These are phyloP conservation scores for Sugiyamaella floridensis DNA, from an alignment of 805 yeast genomes.

Conservation along the genomic window DNA sequence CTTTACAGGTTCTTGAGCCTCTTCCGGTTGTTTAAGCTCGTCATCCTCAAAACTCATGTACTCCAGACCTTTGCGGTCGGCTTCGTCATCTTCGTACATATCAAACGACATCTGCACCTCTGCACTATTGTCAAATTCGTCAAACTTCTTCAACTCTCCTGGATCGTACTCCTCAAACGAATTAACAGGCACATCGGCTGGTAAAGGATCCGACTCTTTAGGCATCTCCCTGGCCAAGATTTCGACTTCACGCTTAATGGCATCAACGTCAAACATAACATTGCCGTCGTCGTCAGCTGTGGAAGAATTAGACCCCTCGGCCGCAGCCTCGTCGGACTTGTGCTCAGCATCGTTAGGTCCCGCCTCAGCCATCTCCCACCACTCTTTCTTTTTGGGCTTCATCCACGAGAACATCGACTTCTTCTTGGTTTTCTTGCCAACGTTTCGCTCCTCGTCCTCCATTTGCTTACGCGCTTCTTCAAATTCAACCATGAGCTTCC, in stretches of 20 bases:
- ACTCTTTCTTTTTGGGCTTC: slow-evolving; percentile 47
- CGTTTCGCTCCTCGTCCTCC: slow-evolving; percentile 28
- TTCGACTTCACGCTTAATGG: slow-evolving; percentile 32
- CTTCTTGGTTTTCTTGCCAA: slow-evolving; percentile 27
- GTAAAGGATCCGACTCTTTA: not conserved
- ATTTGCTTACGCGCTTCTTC: slow-evolving; percentile 72
- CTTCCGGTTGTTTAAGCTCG: not conserved
- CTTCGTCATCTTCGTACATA: slow-evolving; percentile 23
- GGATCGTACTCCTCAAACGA: slow-evolving; percentile 7
- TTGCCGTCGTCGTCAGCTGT: slow-evolving; percentile 34
- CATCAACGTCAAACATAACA: slow-evolving; percentile 35
- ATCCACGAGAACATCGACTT: slow-evolving; percentile 37
- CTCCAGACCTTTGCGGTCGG: slow-evolving; percentile 18
- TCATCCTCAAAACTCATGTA: not conserved
- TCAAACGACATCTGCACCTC: slow-evolving; percentile 23
- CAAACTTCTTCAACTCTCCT: slow-evolving; percentile 7
- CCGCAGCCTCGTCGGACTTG: slow-evolving; percentile 23
- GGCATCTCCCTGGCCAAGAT: slow-evolving; percentile 21
- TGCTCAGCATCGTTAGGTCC: slow-evolving; percentile 30
- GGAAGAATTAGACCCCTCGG: slow-evolving; percentile 23
- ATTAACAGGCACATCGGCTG: not conserved
- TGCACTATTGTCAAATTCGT: slow-evolving; percentile 9
- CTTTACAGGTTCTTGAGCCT: not conserved
- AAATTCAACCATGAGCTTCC: slow-evolving; percentile 75
- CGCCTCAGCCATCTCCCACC: slow-evolving; percentile 45